phyloP scores from a whole-genome alignment of 1,284 basidiomycete species.

The Prillingera fragicola region DNA sequence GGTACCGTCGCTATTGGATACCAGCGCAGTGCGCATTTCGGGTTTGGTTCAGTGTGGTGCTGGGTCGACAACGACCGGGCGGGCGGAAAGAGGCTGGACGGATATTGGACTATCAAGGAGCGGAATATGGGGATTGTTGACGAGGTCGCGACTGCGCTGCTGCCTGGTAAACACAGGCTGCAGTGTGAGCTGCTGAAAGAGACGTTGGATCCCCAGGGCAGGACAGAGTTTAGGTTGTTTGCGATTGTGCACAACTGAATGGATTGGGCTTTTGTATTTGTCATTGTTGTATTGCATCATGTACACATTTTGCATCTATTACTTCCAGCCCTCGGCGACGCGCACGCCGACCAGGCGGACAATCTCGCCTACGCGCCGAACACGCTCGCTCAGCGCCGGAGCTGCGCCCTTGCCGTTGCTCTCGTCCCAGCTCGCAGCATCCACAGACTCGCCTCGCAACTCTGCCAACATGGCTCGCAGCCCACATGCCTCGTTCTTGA shows the following conservation, averaged over 20 bases:
- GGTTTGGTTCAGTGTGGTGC: constrained; percentile 31
- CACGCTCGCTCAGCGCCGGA: constrained; percentile 12
- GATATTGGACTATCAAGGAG: constrained; percentile 35
- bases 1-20: constrained; percentile 39
- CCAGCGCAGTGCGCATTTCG: constrained; percentile 28
- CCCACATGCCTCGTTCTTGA: not conserved
- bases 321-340: constrained; percentile 32
- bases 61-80: constrained; percentile 31
- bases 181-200: constrained; percentile 31
- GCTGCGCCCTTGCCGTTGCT: not conserved
- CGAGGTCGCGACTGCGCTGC: constrained; percentile 25
- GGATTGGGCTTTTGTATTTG: not conserved
- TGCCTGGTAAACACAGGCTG: constrained; percentile 31
- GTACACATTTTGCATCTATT: constrained; percentile 2
- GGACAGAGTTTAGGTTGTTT: constrained; percentile 19
- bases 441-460: not conserved
- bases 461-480: constrained; percentile 4
- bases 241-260: constrained; percentile 11
- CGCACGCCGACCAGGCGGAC: constrained; percentile 35
- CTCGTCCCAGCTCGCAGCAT: not conserved
- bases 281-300: not conserved
- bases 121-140: constrained; percentile 39
- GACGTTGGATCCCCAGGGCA: constrained; percentile 25
- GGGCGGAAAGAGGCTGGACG: constrained; percentile 23
- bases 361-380: constrained; percentile 25